Conservation (phyloP, 306 rosid species). For the Vigna nakashimae region DNA sequence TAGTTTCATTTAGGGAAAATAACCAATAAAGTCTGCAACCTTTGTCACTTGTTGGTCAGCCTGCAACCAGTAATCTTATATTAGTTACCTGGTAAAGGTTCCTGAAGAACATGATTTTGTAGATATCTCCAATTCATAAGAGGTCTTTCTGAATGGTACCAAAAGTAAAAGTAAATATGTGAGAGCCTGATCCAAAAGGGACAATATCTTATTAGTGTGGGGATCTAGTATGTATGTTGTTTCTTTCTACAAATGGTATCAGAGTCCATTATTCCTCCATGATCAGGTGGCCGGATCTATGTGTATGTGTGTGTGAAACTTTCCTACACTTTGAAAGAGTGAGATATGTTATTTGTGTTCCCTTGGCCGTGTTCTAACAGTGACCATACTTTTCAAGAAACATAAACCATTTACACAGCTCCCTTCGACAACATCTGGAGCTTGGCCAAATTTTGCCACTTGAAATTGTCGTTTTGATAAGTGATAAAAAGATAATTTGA, state of each 20-base stretch:
- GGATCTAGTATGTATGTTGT: no score
- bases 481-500: background rate
- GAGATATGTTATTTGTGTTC: background rate
- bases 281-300: no score
- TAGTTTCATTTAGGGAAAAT: background rate
- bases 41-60: conserved; percentile 1
- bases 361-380: background rate
- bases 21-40: background rate
- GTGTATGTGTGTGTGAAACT: no score
- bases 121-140: no score
- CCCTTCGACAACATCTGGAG: background rate
- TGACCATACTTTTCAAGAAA: conserved; percentile 22
- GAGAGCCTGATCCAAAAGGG: no score
- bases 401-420: background rate
- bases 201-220: no score
- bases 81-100: background rate
- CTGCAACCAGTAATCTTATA: background rate
- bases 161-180: no score
- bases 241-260: no score
- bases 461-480: background rate
- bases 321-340: background rate
- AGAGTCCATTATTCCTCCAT: no score
- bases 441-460: background rate
- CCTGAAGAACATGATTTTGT: no score
- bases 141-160: no score